Evolutionary conservation across 1,139 yeast species (phyloP).

Genomic region (Nematodospora anomalae): DNA sequence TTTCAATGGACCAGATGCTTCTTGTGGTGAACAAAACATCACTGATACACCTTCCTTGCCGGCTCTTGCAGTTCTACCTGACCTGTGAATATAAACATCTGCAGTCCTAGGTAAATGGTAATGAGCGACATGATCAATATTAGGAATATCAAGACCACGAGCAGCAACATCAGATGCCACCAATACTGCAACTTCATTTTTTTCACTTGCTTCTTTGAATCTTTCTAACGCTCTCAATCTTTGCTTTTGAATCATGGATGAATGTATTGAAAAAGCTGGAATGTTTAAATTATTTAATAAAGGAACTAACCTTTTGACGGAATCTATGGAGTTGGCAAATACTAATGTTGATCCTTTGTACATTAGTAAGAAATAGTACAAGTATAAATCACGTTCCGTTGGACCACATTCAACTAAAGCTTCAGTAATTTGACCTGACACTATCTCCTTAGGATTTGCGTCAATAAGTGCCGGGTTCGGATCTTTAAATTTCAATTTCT

Average conservation of each 20-base stretch:
- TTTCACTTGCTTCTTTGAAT: constrained; percentile 56
- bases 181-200: constrained; percentile 61
- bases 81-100: constrained; percentile 90
- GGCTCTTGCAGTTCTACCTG: constrained; percentile 98
- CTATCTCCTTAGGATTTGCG: constrained; percentile 82
- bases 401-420: constrained; percentile 91
- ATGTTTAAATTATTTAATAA: constrained; percentile 68
- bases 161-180: constrained; percentile 99
- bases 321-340: constrained; percentile 91
- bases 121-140: constrained; percentile 91
- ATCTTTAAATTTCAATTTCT: constrained; percentile 60
- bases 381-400: constrained; percentile 82
- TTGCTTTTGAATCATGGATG: constrained; percentile 94
- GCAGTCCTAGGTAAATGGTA: constrained; percentile 95
- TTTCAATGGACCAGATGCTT: constrained; percentile 82
- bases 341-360: constrained; percentile 90
- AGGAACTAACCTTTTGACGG: constrained; percentile 84
- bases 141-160: constrained; percentile 92
- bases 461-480: constrained; percentile 67
- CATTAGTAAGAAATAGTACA: constrained; percentile 82
- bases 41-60: constrained; percentile 92
- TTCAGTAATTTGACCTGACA: constrained; percentile 76
- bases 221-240: constrained; percentile 82
- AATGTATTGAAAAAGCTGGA: constrained; percentile 81
- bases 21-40: constrained; percentile 90